Base-by-base conservation (phyloP, 1,139 yeast genomes). In the Suhomyces chickasaworum region DNA sequence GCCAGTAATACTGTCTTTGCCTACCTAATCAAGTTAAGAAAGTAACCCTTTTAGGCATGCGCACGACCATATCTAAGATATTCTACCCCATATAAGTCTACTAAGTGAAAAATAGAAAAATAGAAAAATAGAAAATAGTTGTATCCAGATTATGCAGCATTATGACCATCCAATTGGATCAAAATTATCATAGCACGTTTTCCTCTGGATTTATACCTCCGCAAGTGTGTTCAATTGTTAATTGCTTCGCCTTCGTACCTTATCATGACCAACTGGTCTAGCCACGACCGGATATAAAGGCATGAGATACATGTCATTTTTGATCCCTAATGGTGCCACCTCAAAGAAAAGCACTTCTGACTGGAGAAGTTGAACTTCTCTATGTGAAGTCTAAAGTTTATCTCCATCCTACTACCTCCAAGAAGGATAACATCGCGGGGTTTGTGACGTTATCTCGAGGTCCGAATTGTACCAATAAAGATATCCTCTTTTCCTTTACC, bases 381-480 rank as follows among this genome's bases (percentile, higher is more conserved):
- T 81, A 73, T 64, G 82, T 70, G 37, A 85, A 85, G 60, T 77
- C 89, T 2, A 83, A 86, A 63, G 89, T 86, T 3, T 89, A 83
- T 61, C 77, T 90, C 6, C 99, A 93, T 63, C 95, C 96, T 3
- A 80, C 95, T 1, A 74, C 80, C 13, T 76, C 84, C 15, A 79
- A 89, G 38, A 75, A 72, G 50, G 97, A 91, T 61, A 90, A 91
- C 59, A 72, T 91, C 18, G 66, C 85, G 0, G 99, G 99, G 2
- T 89, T 78, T 59, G 61, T 93, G 35, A 71, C 86, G 7, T 69
- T 93, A 21, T 78, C 84, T 12, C 69, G 77, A 37, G 83, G 84
- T 2, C 77, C 78, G 34, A 78, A 78, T 33, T 62, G 77, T 6
- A 61, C 80, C 17, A 79, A 80, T 51, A 73, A 73, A 33, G 95